phyloP scores from a whole-genome alignment of 2,329 filamentous ascomycete genomes.

The Colletotrichum sp. region DNA sequence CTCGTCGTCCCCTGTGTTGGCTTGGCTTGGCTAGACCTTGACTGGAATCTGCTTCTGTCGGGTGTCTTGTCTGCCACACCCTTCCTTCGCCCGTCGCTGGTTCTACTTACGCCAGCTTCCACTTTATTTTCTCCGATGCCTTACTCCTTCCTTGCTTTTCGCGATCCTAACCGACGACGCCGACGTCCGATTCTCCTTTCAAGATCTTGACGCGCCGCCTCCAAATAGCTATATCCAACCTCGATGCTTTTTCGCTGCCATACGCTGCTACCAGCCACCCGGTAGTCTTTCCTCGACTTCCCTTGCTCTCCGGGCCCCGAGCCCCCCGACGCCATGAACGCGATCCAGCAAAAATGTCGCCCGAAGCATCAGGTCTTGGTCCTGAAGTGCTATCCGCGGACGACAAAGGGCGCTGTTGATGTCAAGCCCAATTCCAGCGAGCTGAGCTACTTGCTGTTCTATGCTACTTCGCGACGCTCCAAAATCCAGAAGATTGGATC shows the following conservation, averaged over 20 bases:
- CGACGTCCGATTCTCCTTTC: background rate
- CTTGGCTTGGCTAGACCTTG: slow-evolving; percentile 11
- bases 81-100: slow-evolving; percentile 7
- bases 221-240: slow-evolving; percentile 1
- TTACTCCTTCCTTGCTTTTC: slow-evolving; percentile 16
- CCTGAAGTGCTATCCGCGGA: slow-evolving; percentile 94
- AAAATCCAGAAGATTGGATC: slow-evolving; percentile 96
- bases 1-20: slow-evolving; percentile 5
- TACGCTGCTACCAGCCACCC: slow-evolving; percentile 6
- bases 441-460: slow-evolving; percentile 95
- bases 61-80: slow-evolving; percentile 27
- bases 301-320: slow-evolving; percentile 10
- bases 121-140: slow-evolving; percentile 16
- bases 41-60: slow-evolving; percentile 31
- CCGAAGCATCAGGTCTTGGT: slow-evolving; percentile 97
- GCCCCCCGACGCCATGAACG: slow-evolving; percentile 57
- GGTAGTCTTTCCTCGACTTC: slow-evolving; percentile 7
- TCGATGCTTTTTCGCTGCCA: slow-evolving; percentile 15
- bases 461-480: slow-evolving; percentile 90
- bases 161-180: slow-evolving; percentile 6
- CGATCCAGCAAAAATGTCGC: slow-evolving; percentile 72
- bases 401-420: slow-evolving; percentile 88
- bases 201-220: background rate
- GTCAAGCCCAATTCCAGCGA: slow-evolving; percentile 97
- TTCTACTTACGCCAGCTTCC: background rate